phyloP scores from a whole-genome alignment of 1,139 yeast genomes.

The Groenewaldozyma auringiensis region DNA sequence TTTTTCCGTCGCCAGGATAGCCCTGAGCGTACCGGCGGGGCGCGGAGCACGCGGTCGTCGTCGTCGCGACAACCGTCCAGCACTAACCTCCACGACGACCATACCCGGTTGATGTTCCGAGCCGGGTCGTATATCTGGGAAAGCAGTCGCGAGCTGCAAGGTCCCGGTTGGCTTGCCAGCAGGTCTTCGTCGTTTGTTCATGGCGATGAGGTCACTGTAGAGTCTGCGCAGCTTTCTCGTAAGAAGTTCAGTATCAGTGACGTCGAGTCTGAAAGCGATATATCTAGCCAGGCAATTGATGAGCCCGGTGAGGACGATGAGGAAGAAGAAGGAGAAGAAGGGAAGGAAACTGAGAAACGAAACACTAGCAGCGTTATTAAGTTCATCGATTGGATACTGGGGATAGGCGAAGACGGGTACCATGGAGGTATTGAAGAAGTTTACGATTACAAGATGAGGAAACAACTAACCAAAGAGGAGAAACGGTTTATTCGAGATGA shows the following conservation, averaged over 20 bases:
- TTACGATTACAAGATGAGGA: constrained; percentile 9
- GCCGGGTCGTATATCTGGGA: constrained; percentile 27
- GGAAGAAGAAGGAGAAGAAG: neutral
- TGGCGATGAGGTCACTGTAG: constrained; percentile 5
- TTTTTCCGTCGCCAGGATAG: constrained; percentile 1
- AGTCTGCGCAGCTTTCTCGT: neutral
- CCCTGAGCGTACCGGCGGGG: neutral
- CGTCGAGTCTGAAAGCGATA: constrained; percentile 4
- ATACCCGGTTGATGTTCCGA: constrained; percentile 19
- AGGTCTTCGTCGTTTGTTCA: constrained; percentile 15
- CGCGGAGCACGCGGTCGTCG: no score
- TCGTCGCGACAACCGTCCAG: neutral
- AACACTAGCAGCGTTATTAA: constrained; percentile 13
- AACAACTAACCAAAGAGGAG: constrained; percentile 14
- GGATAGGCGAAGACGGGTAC: constrained; percentile 18
- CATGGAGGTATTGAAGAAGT: constrained; percentile 14
- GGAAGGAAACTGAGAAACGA: constrained; percentile 1
- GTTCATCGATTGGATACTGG: constrained; percentile 25
- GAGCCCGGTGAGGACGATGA: constrained; percentile 7
- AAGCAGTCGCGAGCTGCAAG: constrained; percentile 23
- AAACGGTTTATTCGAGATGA: constrained; percentile 18
- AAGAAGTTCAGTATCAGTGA: constrained; percentile 6
- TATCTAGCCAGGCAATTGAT: neutral
- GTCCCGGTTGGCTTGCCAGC: constrained; percentile 23
- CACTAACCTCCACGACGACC: constrained; percentile 4